Conservation (phyloP, 164 flowering plant genomes). For the Macadamia integrifolia region DNA sequence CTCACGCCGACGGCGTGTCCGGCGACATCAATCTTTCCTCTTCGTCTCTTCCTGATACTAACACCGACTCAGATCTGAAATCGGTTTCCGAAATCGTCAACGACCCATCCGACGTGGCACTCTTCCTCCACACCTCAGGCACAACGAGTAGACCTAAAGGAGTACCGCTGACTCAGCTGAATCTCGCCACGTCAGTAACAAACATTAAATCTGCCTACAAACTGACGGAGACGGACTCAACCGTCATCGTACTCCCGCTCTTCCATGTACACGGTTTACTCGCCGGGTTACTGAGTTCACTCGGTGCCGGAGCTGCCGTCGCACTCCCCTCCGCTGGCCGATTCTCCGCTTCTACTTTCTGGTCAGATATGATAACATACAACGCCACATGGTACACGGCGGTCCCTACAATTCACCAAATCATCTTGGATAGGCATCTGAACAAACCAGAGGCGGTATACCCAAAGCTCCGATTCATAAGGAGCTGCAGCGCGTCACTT, state of each 20-base stretch:
- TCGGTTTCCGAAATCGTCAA: slow-evolving; percentile 31
- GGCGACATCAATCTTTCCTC: slow-evolving; percentile 22
- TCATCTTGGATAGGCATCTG: slow-evolving; percentile 73
- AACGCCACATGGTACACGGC: slow-evolving; percentile 95
- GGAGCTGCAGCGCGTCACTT: slow-evolving; percentile 87
- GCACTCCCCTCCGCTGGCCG: slow-evolving; percentile 81
- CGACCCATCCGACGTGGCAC: slow-evolving; percentile 71
- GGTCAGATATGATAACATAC: slow-evolving; percentile 67
- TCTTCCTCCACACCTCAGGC: slow-evolving; percentile 95
- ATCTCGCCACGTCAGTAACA: slow-evolving; percentile 57
- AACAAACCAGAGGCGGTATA: slow-evolving; percentile 51
- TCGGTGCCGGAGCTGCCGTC: slow-evolving; percentile 71
- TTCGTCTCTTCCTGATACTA: slow-evolving; percentile 15
- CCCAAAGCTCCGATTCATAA: slow-evolving; percentile 79
- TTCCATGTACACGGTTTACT: slow-evolving; percentile 91
- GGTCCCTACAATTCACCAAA: slow-evolving; percentile 95
- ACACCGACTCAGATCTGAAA: slow-evolving; percentile 2
- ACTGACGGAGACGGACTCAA: slow-evolving; percentile 70
- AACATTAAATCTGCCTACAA: slow-evolving; percentile 72
- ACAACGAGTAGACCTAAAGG: slow-evolving; percentile 97
- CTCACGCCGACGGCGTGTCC: slow-evolving; percentile 10
- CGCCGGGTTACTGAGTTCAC: slow-evolving; percentile 65
- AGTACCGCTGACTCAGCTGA: slow-evolving; percentile 78
- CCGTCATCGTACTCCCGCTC: slow-evolving; percentile 82
- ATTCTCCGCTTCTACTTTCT: slow-evolving; percentile 88